Conservation (phyloP, 2,329 filamentous ascomycete genomes). For the Colletotrichum aenigma region DNA sequence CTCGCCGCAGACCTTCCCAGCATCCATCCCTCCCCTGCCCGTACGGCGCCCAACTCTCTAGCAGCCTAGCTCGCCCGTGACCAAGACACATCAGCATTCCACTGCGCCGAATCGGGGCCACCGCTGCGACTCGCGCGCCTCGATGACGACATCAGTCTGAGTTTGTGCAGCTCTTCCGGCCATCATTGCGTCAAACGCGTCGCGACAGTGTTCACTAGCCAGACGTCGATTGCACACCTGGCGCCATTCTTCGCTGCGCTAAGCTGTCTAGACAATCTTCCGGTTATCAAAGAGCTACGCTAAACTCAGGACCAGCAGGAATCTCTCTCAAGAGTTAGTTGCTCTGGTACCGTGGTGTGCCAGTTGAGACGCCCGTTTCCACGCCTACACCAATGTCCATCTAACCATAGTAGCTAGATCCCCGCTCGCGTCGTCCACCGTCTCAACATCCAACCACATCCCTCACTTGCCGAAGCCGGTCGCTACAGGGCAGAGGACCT, state of each 20-base stretch:
- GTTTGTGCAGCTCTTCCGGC: not conserved
- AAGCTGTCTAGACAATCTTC: not conserved
- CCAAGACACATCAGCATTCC: conserved; percentile 7
- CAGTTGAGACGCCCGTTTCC: not conserved
- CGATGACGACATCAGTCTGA: conserved; percentile 19
- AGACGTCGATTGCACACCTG: not conserved
- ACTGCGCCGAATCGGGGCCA: not conserved
- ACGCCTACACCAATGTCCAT: not conserved
- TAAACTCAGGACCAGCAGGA: not conserved
- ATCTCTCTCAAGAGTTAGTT: not conserved
- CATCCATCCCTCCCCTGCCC: not conserved
- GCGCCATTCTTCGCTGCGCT: not conserved
- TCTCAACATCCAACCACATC: not conserved
- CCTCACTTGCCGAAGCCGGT: not conserved
- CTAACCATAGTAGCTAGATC: conserved; percentile 10
- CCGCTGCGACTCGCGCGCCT: not conserved
- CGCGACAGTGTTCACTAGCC: not conserved
- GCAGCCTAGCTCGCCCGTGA: not conserved
- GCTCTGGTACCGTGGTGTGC: not conserved
- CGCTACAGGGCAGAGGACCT: not conserved
- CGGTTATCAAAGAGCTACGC: not conserved
- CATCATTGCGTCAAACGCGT: conserved; percentile 10
- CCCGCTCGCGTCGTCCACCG: conserved; percentile 6
- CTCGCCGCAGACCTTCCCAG: not conserved
- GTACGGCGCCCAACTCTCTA: not conserved